These are phyloP conservation scores for Rhinocladiella mackenziei DNA, from an alignment of 2,329 filamentous ascomycete species.

Conservation along the genomic window DNA sequence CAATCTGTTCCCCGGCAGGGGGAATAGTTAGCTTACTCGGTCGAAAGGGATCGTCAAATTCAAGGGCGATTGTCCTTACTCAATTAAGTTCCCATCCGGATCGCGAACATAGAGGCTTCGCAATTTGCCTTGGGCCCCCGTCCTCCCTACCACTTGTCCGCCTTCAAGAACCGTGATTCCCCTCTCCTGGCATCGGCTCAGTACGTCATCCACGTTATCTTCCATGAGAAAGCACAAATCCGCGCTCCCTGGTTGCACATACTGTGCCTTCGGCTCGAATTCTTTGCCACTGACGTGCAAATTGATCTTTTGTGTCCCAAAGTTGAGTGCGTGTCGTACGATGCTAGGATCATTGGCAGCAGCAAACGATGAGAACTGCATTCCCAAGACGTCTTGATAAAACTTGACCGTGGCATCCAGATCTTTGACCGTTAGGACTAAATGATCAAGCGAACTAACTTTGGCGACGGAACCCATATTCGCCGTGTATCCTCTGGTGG, in stretches of 20 bases:
- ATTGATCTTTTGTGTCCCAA: constrained; percentile 60
- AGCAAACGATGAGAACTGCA: constrained; percentile 52
- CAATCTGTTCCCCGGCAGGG: no score
- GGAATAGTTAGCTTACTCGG: no score
- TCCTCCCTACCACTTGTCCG: constrained; percentile 50
- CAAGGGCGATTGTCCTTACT: constrained; percentile 42
- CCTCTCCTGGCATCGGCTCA: constrained; percentile 40
- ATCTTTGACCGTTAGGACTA: constrained; percentile 56
- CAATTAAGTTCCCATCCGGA: constrained; percentile 59
- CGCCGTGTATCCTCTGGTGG: not conserved
- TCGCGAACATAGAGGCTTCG: constrained; percentile 59
- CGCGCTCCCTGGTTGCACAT: constrained; percentile 53
- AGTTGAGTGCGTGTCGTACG: constrained; percentile 51
- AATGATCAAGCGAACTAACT: constrained; percentile 54
- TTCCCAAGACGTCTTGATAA: constrained; percentile 55
- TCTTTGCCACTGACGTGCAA: constrained; percentile 56
- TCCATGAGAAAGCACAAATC: constrained; percentile 59
- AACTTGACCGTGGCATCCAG: constrained; percentile 50
- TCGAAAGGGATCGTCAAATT: not conserved
- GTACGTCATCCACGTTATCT: constrained; percentile 47
- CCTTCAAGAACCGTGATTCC: constrained; percentile 51
- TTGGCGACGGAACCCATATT: constrained; percentile 20
- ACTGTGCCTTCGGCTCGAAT: constrained; percentile 57
- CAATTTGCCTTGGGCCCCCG: constrained; percentile 53
- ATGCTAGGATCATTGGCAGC: constrained; percentile 38